These are phyloP conservation scores for Mimosa pudica DNA, from an alignment of 306 rosid species.

Conservation along the genomic window DNA sequence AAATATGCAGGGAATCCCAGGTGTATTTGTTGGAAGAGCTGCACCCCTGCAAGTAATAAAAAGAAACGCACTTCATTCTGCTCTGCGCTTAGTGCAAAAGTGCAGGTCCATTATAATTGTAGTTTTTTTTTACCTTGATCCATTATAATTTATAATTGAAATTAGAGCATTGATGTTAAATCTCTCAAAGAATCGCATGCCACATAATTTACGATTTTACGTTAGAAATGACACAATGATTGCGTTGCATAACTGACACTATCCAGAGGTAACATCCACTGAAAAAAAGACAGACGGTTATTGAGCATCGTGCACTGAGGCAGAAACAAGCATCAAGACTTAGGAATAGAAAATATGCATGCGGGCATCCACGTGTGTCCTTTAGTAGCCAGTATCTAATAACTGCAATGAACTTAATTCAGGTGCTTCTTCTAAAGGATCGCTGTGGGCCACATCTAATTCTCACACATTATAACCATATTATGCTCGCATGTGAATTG, in stretches of 20 bases:
- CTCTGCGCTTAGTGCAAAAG: not conserved
- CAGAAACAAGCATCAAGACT: not conserved
- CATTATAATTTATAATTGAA: too few relatives aligned
- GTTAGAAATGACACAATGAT: not conserved
- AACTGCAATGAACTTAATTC: not conserved
- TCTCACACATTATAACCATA: slow-evolving; percentile 7
- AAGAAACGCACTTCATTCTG: too few relatives aligned
- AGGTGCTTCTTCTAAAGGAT: not conserved
- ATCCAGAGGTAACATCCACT: not conserved
- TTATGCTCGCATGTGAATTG: not conserved
- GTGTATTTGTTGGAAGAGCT: slow-evolving; percentile 88
- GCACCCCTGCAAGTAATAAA: slow-evolving; percentile 75
- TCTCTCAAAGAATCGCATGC: too few relatives aligned
- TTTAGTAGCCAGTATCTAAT: not conserved
- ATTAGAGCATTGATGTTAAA: too few relatives aligned
- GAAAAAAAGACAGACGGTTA: not conserved
- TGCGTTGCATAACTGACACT: not conserved
- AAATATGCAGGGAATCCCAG: slow-evolving; percentile 82
- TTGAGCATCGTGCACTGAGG: not conserved
- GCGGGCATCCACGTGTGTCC: not conserved
- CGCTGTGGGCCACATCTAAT: not conserved
- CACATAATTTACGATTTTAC: too few relatives aligned
- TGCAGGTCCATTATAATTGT: too few relatives aligned
- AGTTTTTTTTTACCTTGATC: too few relatives aligned
- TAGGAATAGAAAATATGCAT: not conserved